Evolutionary conservation across 345 rosid species (phyloP).

Genomic region (Aurinia saxatilis): DNA sequence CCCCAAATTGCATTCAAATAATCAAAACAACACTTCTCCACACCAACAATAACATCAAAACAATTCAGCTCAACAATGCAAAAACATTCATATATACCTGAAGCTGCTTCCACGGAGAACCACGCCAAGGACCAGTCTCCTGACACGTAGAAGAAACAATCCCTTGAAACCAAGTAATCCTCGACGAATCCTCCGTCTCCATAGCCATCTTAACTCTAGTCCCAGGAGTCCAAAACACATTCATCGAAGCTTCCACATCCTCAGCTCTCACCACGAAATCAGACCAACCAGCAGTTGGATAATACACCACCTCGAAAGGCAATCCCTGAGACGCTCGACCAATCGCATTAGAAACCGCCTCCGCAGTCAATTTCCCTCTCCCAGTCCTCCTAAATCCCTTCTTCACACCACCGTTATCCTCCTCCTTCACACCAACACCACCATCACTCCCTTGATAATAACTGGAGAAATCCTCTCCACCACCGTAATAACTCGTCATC

Average conservation of each 20-base stretch:
- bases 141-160: slow-evolving; percentile 38
- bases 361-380: slow-evolving; percentile 39
- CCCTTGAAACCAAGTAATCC: slow-evolving; percentile 77
- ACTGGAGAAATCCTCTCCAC: slow-evolving; percentile 33
- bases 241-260: slow-evolving; percentile 59
- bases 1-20: no score
- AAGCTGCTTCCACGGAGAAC: slow-evolving; percentile 91
- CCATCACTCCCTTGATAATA: slow-evolving; percentile 30
- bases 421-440: no score
- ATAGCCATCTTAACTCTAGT: slow-evolving; percentile 74
- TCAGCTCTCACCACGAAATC: slow-evolving; percentile 78
- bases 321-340: slow-evolving; percentile 47
- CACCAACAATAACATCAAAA: no score
- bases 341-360: slow-evolving; percentile 48
- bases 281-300: slow-evolving; percentile 64
- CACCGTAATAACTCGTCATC: not conserved
- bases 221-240: slow-evolving; percentile 47
- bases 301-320: slow-evolving; percentile 73
- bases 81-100: slow-evolving; percentile 39
- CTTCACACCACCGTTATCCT: slow-evolving; percentile 14
- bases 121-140: slow-evolving; percentile 49
- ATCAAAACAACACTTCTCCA: no score
- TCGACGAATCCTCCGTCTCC: slow-evolving; percentile 75
- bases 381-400: slow-evolving; percentile 32
- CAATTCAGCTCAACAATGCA: not conserved